A percentile compares a stretch with the other conserved stretches of the same genome.
Conservation (phyloP, 192 early-diverging fungal genomes). For the Dissophora ornata region DNA sequence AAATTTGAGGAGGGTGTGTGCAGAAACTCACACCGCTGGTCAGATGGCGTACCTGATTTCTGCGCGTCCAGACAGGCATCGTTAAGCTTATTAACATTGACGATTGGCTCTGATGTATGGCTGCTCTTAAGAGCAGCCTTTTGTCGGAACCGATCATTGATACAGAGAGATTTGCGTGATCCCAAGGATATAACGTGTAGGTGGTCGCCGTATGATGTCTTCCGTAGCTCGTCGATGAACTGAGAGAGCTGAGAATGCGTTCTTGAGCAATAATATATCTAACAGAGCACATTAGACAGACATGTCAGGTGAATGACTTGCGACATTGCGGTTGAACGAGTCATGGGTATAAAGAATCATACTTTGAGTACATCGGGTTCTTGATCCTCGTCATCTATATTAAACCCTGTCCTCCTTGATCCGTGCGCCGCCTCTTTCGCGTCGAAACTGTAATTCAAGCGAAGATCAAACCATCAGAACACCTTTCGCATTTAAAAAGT, state of each 20-base stretch:
- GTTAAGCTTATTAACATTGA: conserved; percentile 64
- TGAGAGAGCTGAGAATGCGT: conserved; percentile 95
- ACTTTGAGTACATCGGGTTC: conserved; percentile 62
- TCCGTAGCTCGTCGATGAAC: conserved; percentile 86
- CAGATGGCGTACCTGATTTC: conserved; percentile 59
- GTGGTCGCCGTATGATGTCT: conserved; percentile 74
- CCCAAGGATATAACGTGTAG: conserved; percentile 78
- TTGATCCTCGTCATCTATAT: conserved; percentile 30
- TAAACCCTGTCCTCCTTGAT: not conserved
- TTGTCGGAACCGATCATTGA: conserved; percentile 66
- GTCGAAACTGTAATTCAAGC: conserved; percentile 24
- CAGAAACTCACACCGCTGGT: conserved; percentile 29
- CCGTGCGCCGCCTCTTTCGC: conserved; percentile 21
- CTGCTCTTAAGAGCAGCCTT: conserved; percentile 4
- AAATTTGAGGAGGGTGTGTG: conserved; percentile 10
- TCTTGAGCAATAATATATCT: conserved; percentile 78
- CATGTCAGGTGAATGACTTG: not conserved
- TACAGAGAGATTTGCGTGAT: conserved; percentile 86
- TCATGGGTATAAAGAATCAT: too few species aligned
- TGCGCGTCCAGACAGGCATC: conserved; percentile 90
- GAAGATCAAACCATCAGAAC: conserved; percentile 10
- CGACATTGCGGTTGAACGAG: not conserved
- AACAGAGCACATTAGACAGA: not conserved
- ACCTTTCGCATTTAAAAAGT: too few species aligned
- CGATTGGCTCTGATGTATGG: conserved; percentile 12